Evolutionary conservation across 1,139 yeast species (phyloP), one percentile per base, ranked within the genome.

Genomic region (Saccharomyces hybrid): DNA sequence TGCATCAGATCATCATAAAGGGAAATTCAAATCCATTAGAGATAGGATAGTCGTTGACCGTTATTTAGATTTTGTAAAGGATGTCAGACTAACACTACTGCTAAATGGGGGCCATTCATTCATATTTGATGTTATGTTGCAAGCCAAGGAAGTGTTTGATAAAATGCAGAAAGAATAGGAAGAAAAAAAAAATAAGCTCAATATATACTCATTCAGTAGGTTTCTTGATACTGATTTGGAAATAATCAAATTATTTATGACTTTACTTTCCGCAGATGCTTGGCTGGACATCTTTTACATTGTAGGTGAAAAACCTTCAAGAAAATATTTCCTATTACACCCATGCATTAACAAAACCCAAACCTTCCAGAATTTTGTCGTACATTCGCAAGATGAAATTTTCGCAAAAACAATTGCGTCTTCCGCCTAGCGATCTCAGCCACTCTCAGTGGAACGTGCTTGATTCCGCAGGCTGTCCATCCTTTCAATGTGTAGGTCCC

Each of bases 51-150:
- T 61, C 13, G 55, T 65, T n/a, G 60, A 70, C 47, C 61, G 69
- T 49, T 76, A 73, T 58, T 65, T 73, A 41, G 74, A 71, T 50
- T 73, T 77, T 54, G 63, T 74, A 13, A 64, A 67, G 26, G 76
- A 74, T 48, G 70, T 77, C 47, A 71, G 71, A 55, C 66, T 71
- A 16, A 72, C 78, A 0, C 60, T 77, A 47, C 62, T 67, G 46
- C 60, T 76, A 41, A 77, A 76, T 55, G 79, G 79, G 14, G 79
- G 79, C 0, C 78, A 77, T 58, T 63, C 75, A 5, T 76, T 76
- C 56, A 70, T 75, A 7, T 69, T 77, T 57, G 81, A 77, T 58
- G 63, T 76, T 1, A 61, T 77, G 50, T 58, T 74, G 26, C 71
- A 72, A 47, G 71, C 73, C 55, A 72, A 72, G 53, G 65, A 68